These are phyloP conservation scores for Pulveroboletus sp. DNA, from an alignment of 768 basidiomycete species.

Conservation along the genomic window DNA sequence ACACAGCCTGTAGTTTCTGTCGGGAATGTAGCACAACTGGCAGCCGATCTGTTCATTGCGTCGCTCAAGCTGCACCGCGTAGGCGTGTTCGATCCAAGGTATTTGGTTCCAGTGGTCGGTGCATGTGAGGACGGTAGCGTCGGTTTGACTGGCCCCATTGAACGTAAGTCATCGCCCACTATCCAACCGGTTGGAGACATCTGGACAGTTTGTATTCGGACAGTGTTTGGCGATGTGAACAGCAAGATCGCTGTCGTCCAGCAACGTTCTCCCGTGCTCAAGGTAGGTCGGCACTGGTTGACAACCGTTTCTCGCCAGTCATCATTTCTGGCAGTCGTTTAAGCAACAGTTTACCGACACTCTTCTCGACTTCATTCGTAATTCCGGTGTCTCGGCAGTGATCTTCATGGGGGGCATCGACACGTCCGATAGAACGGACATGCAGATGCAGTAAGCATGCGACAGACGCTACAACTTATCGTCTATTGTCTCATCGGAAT, in stretches of 20 bases:
- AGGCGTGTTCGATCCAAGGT: slow-evolving; percentile 58
- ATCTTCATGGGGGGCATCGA: slow-evolving; percentile 76
- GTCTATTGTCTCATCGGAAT: slow-evolving; percentile 2
- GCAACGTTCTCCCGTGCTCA: slow-evolving; percentile 74
- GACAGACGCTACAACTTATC: not conserved
- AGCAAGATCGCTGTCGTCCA: slow-evolving; percentile 59
- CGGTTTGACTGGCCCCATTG: slow-evolving; percentile 70
- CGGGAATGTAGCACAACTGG: slow-evolving; percentile 78
- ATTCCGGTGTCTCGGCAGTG: slow-evolving; percentile 45
- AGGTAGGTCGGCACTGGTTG: slow-evolving; percentile 39
- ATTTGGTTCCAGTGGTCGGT: slow-evolving; percentile 68
- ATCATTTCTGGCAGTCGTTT: slow-evolving; percentile 40
- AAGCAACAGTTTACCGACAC: slow-evolving; percentile 64
- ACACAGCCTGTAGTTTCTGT: slow-evolving; percentile 68
- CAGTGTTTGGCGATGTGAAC: slow-evolving; percentile 61
- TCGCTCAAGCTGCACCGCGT: slow-evolving; percentile 56
- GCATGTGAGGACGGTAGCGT: slow-evolving; percentile 55
- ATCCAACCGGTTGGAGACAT: not conserved
- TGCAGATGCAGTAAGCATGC: slow-evolving; percentile 66
- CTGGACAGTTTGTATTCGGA: not conserved
- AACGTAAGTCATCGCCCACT: slow-evolving; percentile 46
- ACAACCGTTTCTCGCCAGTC: not conserved
- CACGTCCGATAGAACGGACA: slow-evolving; percentile 64
- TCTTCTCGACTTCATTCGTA: slow-evolving; percentile 53
- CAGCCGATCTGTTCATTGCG: slow-evolving; percentile 68